Evolutionary conservation across 148 eudicot species (phyloP), one percentile per base, ranked within the genome.

Genomic region (Persicaria tinctoria): DNA sequence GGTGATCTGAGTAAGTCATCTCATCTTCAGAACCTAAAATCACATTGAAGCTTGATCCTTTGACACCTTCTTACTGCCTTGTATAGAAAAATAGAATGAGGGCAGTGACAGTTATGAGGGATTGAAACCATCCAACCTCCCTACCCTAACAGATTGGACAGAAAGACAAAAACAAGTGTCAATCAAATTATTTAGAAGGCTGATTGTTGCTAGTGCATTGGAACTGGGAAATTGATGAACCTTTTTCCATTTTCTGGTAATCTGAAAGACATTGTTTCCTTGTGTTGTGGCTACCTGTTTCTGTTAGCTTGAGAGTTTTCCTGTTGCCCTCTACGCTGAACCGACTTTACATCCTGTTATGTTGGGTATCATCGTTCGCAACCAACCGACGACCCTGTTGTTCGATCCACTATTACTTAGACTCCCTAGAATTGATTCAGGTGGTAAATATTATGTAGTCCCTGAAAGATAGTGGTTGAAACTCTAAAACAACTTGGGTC

Each of bases 61-160:
- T n/a, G 41, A 66, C 47, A 44, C 47, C 5, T 53, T 53, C 70
- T 66, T 66, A 38, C 12, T 66, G 13, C 13, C 47, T 66, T 66
- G 70, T 66, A 66, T 47, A 66, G 70, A 66, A 41, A 41, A 41
- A 41, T 66, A 66, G 70, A 66, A 38, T 66, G 70, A 66, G 70
- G 70, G 48, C 18, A 41, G 44, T 66, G 70, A 44, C 66, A 23
- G 10, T 60, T 60, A 23, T 66, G 70, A 66, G 14, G 32, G 20
- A 57, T 27, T 60, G 41, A 60, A 60, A 20, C 27, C 44, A 59
- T 59, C 38, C n/a, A 59, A 18, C 27, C 27, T 8, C 53, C 53
- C 53, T 38, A 64, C 70, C 46, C 47, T 64, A 32, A 64, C 70
- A 64, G 70, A 64, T 64, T 64, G 70, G 70, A 64, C 46, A 18